phyloP scores from a whole-genome alignment of 768 basidiomycete species.

The Trametes maxima region DNA sequence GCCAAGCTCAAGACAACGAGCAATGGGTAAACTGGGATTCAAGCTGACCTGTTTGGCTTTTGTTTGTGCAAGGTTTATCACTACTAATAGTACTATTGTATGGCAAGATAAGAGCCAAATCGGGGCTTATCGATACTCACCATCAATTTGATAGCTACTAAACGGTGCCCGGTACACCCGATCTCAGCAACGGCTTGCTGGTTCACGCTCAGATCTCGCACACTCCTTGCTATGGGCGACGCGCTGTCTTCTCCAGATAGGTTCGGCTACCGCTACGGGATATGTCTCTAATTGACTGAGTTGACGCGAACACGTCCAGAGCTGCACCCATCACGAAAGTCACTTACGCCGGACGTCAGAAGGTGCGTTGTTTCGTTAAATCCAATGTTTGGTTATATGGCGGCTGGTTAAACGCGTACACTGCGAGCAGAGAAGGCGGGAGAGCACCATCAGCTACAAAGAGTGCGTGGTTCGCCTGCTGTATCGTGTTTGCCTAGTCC shows the following conservation, averaged over 20 bases:
- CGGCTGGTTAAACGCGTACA: neutral
- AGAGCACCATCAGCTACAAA: conserved; percentile 15
- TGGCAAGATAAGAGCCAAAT: neutral
- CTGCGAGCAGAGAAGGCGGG: conserved; percentile 19
- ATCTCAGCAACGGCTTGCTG: neutral
- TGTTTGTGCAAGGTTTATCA: conserved; percentile 8
- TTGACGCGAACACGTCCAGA: neutral
- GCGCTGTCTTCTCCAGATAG: conserved; percentile 15
- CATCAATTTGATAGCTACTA: conserved; percentile 8
- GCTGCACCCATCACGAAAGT: conserved; percentile 17
- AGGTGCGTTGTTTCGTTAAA: conserved; percentile 16
- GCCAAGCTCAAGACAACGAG: too few relatives aligned
- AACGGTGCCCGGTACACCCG: neutral
- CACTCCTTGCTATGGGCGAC: conserved; percentile 15
- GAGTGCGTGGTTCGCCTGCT: conserved; percentile 1
- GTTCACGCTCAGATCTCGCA: neutral
- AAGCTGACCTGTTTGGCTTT: neutral
- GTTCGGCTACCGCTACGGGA: neutral
- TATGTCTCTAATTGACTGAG: neutral
- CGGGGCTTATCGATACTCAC: neutral
- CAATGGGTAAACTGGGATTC: too few relatives aligned
- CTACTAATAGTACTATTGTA: neutral
- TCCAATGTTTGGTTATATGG: neutral
- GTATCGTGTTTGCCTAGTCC: neutral
- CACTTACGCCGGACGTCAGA: conserved; percentile 24